A percentile compares a stretch with the other conserved stretches of the same genome.
phyloP scores from a whole-genome alignment of 2,329 filamentous ascomycete species.

The Colletotrichum orbiculare region DNA sequence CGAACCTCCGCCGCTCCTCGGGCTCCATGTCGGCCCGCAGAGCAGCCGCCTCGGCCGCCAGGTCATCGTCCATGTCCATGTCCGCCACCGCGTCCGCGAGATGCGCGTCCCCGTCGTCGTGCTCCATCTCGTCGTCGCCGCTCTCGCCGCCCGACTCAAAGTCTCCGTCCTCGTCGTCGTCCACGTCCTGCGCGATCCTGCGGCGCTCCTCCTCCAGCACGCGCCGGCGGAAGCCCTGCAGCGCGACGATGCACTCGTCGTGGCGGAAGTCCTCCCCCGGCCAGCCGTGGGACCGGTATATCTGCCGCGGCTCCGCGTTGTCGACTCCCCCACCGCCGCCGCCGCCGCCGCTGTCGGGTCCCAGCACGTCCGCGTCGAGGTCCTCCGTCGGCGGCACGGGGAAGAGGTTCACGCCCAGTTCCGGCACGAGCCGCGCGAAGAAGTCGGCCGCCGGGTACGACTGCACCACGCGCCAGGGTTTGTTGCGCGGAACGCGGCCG shows the following conservation, averaged over 20 bases:
- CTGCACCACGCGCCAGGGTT: slow-evolving; percentile 25
- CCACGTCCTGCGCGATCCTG: slow-evolving; percentile 11
- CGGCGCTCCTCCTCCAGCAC: slow-evolving; percentile 2
- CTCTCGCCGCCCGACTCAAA: slow-evolving; percentile 19
- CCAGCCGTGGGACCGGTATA: slow-evolving; percentile 25
- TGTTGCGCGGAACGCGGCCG: slow-evolving; percentile 29
- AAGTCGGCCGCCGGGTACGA: slow-evolving; percentile 19
- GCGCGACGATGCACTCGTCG: slow-evolving; percentile 28
- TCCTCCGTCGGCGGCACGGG: slow-evolving; percentile 33
- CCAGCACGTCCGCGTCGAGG: slow-evolving; percentile 29
- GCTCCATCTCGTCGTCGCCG: slow-evolving; percentile 22
- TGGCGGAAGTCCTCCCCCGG: slow-evolving; percentile 14
- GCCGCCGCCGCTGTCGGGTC: background rate
- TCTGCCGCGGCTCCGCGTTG: background rate
- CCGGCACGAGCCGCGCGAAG: slow-evolving; percentile 19
- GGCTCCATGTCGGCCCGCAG: slow-evolving; percentile 26
- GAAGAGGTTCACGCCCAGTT: slow-evolving; percentile 6
- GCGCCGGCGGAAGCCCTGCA: slow-evolving; percentile 24
- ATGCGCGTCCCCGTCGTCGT: slow-evolving; percentile 1
- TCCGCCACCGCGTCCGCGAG: slow-evolving; percentile 30
- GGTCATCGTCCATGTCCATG: slow-evolving; percentile 32
- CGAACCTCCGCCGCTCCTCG: slow-evolving; percentile 25
- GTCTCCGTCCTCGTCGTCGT: slow-evolving; percentile 31
- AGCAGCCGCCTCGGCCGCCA: slow-evolving; percentile 24
- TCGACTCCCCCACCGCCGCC: background rate